Percentiles rank a stretch among this genome's conserved stretches.
phyloP scores from a whole-genome alignment of 106 monocot species.

The Allium fistulosum region DNA sequence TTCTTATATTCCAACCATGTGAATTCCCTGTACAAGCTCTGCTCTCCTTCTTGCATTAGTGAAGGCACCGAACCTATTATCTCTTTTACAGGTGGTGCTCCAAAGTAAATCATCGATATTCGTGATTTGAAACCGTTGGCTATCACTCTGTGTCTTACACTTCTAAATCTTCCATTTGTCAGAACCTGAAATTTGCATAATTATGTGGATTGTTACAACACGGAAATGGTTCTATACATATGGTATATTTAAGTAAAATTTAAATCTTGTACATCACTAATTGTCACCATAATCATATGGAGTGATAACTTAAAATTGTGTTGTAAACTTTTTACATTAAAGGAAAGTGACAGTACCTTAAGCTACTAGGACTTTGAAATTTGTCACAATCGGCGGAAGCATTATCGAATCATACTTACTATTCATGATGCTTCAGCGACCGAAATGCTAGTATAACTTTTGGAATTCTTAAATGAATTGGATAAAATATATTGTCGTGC shows the following conservation, averaged over 20 bases:
- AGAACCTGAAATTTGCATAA: conserved; percentile 25
- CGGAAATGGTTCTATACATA: background rate
- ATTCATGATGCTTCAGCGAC: too few relatives aligned
- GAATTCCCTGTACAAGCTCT: conserved; percentile 60
- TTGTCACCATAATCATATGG: background rate
- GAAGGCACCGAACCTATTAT: conserved; percentile 34
- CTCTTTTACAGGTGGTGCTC: conserved; percentile 24
- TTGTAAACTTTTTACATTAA: background rate
- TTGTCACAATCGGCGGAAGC: too few relatives aligned
- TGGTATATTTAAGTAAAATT: background rate
- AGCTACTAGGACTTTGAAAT: too few relatives aligned
- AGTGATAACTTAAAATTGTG: background rate
- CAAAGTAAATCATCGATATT: conserved; percentile 66
- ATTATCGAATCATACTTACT: too few relatives aligned
- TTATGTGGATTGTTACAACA: background rate
- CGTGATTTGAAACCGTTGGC: conserved; percentile 31
- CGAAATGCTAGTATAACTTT: too few relatives aligned
- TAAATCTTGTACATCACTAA: background rate
- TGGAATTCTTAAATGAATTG: too few relatives aligned
- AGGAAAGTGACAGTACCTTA: background rate
- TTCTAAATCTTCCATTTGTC: conserved; percentile 75
- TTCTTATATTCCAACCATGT: conserved; percentile 75
- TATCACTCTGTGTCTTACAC: conserved; percentile 63
- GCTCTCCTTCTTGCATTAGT: conserved; percentile 41
- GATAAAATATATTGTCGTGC: too few relatives aligned